Evolutionary conservation across 2,329 filamentous ascomycete species (phyloP), one percentile per base, ranked within the genome.

Genomic region (Alternaria longipes): DNA sequence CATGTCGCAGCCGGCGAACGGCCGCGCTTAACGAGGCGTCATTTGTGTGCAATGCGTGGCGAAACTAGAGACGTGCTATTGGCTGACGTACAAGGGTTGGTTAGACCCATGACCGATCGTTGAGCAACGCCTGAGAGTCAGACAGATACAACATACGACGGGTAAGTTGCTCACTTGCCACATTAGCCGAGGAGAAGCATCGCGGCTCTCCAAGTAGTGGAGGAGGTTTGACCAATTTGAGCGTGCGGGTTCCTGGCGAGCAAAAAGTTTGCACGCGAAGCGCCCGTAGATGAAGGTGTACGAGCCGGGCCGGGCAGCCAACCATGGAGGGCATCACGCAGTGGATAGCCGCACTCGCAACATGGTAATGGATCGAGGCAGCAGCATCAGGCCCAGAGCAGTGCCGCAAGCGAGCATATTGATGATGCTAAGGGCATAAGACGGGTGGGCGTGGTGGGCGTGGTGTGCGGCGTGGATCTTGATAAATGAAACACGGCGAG

Each of bases 81-180:
- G 63, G 63, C 24, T 57, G 45, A 56, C 49, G 38, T 16, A 57
- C 56, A 84, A 73, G 82, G 60, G 65, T 66, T 51, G 54, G 52
- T 54, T 41, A 63, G 65, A 63, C 44, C 63, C 49, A 63, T 64
- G 67, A 67, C 67, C 54, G 63, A 68, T 63, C 32, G 58, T 52
- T 47, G 64, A 63, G 55, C 47, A 32, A 54, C 44, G 34, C 28
- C 40, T 50, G 41, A 53, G 50, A 45, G 51, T 54, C 51, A 45
- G 55, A 58, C 49, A 47, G 63, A 64, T 60, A 51, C 42, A 20
- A 41, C 44, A 38, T 53, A 49, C 38, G 46, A 66, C 63, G 67
- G 64, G 42, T 63, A 63, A 62, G 61, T 56, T 63, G 63, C 47
- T 49, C 41, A 61, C 26, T 54, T 38, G 59, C 54, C 51, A 53